A percentile compares a stretch with the other conserved stretches of the same genome.
phyloP scores from a whole-genome alignment of 495 filamentous ascomycete species.

The Astrothelium subdiscretum region DNA sequence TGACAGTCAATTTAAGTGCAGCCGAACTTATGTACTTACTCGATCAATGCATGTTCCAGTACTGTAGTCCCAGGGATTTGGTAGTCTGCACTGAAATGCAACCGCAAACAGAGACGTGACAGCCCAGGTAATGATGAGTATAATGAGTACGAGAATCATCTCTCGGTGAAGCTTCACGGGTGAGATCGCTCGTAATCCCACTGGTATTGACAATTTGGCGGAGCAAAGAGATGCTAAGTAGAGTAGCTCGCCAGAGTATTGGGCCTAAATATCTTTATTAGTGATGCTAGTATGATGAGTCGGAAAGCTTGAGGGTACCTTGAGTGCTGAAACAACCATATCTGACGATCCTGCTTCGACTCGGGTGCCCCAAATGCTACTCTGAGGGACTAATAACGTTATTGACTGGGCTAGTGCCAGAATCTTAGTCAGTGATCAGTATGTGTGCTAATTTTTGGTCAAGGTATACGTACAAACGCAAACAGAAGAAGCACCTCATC shows the following conservation, averaged over 20 bases:
- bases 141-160: neutral
- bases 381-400: neutral
- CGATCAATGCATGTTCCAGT: neutral
- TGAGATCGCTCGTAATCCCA: neutral
- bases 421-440: neutral
- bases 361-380: neutral
- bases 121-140: neutral
- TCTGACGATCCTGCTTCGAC: neutral
- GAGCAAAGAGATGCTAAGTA: neutral
- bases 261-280: neutral
- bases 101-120: neutral
- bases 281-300: neutral
- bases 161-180: neutral
- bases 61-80: neutral
- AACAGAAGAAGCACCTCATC: neutral
- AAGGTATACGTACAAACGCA: neutral
- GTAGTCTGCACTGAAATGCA: neutral
- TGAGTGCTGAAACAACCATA: neutral
- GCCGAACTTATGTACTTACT: too few species aligned
- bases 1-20: too few species aligned
- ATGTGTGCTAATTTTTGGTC: neutral
- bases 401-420: neutral
- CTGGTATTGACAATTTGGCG: neutral
- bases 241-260: neutral
- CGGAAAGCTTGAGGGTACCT: neutral